A percentile compares a stretch with the other conserved stretches of the same genome.
Evolutionary conservation across 441 rosid genomes (phyloP).

Genomic region (Syzygium malaccense): DNA sequence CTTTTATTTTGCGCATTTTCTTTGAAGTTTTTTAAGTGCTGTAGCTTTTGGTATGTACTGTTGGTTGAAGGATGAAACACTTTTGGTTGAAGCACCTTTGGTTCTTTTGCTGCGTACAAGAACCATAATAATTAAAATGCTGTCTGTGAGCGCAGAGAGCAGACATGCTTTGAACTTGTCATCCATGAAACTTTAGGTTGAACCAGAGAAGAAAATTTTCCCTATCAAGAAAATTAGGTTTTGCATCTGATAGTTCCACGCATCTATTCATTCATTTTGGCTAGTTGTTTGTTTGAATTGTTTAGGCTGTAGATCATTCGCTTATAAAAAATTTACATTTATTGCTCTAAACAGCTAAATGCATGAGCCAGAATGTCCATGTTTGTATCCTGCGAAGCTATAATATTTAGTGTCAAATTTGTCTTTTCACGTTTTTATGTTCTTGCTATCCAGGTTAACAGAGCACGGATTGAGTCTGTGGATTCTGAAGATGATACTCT

Average conservation of each 20-base stretch:
- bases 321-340: not conserved
- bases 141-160: not conserved
- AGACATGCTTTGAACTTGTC: not conserved
- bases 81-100: not conserved
- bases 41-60: not conserved
- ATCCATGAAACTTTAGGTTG: not conserved
- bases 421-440: not conserved
- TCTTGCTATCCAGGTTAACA: conserved; percentile 55
- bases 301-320: not conserved
- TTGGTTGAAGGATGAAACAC: not conserved
- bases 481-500: conserved; percentile 54
- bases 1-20: not conserved
- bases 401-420: not conserved
- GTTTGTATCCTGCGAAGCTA: not conserved
- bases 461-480: conserved; percentile 52
- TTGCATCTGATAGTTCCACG: not conserved
- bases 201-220: not conserved
- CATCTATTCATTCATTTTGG: not conserved
- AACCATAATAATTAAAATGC: not conserved
- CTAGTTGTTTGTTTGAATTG: not conserved
- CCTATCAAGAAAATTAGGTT: not conserved
- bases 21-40: not conserved
- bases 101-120: not conserved
- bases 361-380: not conserved
- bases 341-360: not conserved